Percentiles rank a stretch among this genome's conserved stretches.
Evolutionary conservation across 495 filamentous ascomycete species (phyloP).

Genomic region (Polyplosphaeria fusca): DNA sequence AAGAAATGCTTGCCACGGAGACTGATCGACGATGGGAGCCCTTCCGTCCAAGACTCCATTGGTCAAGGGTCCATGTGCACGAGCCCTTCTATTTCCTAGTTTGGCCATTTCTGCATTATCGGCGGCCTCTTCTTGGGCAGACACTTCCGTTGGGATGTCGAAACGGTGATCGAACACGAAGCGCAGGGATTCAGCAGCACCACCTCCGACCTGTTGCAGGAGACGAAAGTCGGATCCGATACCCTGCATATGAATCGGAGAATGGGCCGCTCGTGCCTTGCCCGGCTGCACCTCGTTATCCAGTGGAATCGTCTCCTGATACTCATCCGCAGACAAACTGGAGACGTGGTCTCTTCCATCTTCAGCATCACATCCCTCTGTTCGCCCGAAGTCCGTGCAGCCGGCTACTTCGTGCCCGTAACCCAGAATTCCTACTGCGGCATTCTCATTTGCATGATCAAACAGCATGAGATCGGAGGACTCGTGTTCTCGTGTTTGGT

Average conservation of each 20-base stretch:
- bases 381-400: too few relatives aligned
- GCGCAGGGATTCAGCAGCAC: not conserved
- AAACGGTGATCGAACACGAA: conserved; percentile 11
- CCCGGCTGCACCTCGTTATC: too few relatives aligned
- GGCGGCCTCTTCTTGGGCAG: not conserved
- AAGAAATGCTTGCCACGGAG: conserved; percentile 21
- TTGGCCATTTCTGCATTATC: conserved; percentile 9
- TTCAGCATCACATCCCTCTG: too few relatives aligned
- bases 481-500: conserved; percentile 6
- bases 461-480: conserved; percentile 39
- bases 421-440: too few relatives aligned
- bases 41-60: too few relatives aligned
- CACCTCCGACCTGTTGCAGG: conserved; percentile 1
- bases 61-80: too few relatives aligned
- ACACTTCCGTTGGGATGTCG: not conserved
- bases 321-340: too few relatives aligned
- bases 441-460: conserved; percentile 10
- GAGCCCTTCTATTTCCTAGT: not conserved
- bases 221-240: not conserved
- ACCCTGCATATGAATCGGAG: too few relatives aligned
- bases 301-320: too few relatives aligned
- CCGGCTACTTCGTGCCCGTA: too few relatives aligned
- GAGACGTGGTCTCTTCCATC: too few relatives aligned
- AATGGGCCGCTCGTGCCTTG: too few relatives aligned
- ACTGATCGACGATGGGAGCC: conserved; percentile 23